A percentile compares a stretch with the other conserved stretches of the same genome.
Evolutionary conservation across 1,139 yeast species (phyloP).

Genomic region (Tardiomyces digboiensis): DNA sequence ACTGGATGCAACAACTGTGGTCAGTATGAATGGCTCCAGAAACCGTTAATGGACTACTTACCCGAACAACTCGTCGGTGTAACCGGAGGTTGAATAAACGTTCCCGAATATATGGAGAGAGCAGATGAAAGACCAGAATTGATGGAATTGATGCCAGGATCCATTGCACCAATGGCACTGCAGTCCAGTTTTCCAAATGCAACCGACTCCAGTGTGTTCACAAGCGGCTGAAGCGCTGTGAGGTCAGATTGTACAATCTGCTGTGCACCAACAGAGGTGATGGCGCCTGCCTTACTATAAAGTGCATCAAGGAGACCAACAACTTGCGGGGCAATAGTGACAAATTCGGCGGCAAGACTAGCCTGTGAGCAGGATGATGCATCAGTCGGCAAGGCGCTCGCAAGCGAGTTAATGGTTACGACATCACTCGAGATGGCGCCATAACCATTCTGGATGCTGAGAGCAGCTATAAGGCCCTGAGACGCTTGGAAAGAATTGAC

Average conservation of each 20-base stretch:
- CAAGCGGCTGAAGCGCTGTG: background rate
- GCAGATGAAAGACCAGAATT: background rate
- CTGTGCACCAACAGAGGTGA: conserved; percentile 5
- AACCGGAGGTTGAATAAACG: background rate
- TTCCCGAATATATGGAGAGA: background rate
- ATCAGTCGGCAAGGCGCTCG: background rate
- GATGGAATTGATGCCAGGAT: background rate
- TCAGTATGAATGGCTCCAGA: too few species aligned
- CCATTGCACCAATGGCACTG: background rate
- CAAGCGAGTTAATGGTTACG: background rate
- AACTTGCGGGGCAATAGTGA: conserved; percentile 2
- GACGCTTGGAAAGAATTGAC: background rate
- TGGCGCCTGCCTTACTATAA: conserved; percentile 5
- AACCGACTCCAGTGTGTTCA: background rate
- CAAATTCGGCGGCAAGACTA: background rate
- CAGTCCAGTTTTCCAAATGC: background rate
- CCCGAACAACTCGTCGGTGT: too few species aligned
- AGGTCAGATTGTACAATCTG: conserved; percentile 6
- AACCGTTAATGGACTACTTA: too few species aligned
- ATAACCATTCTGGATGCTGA: background rate
- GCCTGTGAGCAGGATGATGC: background rate
- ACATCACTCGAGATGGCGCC: background rate
- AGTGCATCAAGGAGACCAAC: conserved; percentile 5
- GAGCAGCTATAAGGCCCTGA: background rate
- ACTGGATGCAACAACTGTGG: background rate